Evolutionary conservation across 257 asterid genomes (phyloP).

Genomic region (Solanum commersonii): DNA sequence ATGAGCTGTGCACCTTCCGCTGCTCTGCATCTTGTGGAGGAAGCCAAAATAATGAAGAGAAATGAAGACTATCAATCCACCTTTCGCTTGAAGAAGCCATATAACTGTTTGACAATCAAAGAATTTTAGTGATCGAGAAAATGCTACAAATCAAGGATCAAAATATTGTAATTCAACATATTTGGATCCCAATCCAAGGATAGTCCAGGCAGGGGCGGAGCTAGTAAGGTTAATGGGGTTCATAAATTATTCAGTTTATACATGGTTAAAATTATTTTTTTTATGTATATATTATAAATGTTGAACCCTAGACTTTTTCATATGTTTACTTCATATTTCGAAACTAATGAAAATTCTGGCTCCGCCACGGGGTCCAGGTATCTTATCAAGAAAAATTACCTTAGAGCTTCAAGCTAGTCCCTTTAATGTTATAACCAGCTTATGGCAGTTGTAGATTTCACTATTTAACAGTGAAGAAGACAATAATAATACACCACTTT

Average conservation of each 20-base stretch:
- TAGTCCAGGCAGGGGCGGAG: neutral
- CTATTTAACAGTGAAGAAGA: neutral
- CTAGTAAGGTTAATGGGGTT: neutral
- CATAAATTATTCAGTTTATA: neutral
- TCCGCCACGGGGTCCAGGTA: neutral
- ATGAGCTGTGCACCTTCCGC: conserved; percentile 50
- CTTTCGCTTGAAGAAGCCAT: conserved; percentile 51
- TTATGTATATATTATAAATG: too few species aligned
- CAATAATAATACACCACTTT: neutral
- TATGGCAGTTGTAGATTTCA: neutral
- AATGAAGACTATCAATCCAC: conserved; percentile 89
- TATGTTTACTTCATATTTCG: neutral
- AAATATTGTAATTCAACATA: conserved; percentile 52
- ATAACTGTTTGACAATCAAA: neutral
- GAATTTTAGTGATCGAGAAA: conserved; percentile 23
- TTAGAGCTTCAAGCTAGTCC: neutral
- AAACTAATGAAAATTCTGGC: neutral
- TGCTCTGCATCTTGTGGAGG: conserved; percentile 82
- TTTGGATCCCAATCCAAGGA: neutral
- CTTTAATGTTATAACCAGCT: neutral
- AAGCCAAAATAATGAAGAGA: conserved; percentile 89
- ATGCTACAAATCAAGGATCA: conserved; percentile 53
- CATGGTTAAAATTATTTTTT: neutral
- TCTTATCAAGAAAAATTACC: neutral
- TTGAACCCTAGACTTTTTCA: neutral